These are phyloP conservation scores for Ormosia semicastrata DNA, from an alignment of 306 rosid species.

Conservation along the genomic window DNA sequence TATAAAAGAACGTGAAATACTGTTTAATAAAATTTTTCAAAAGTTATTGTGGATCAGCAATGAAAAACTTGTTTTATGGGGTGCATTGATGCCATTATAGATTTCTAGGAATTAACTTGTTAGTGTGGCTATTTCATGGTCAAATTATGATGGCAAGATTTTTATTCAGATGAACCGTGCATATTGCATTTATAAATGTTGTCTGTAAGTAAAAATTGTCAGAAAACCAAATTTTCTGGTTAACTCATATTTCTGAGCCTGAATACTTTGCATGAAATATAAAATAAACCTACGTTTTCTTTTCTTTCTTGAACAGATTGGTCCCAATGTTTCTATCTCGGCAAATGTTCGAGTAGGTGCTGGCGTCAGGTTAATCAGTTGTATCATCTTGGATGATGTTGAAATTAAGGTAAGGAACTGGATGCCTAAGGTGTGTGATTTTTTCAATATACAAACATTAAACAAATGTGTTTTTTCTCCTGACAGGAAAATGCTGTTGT, in stretches of 20 bases:
- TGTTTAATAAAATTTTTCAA: neutral
- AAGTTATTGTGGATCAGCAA: neutral
- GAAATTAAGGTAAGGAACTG: constrained; percentile 69
- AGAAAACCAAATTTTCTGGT: neutral
- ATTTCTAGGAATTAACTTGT: neutral
- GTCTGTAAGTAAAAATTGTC: neutral
- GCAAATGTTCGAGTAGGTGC: constrained; percentile 95
- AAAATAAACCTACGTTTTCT: neutral
- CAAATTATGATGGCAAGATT: neutral
- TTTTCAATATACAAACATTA: neutral
- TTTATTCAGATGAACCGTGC: constrained; percentile 11
- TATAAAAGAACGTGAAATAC: neutral
- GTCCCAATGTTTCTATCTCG: constrained; percentile 91
- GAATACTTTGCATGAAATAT: neutral
- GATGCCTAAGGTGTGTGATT: neutral
- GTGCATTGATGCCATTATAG: neutral
- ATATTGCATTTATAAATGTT: neutral
- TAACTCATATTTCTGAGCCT: neutral
- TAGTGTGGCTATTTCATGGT: neutral
- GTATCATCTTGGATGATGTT: constrained; percentile 84
- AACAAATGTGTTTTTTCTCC: constrained; percentile 15
- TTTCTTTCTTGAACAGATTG: constrained; percentile 62
- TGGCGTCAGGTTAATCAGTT: constrained; percentile 81
- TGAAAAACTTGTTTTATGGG: neutral
- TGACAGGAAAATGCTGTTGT: constrained; percentile 86